Percentiles rank a stretch among this genome's conserved stretches.
These are phyloP conservation scores for Aspergillus felis DNA, from an alignment of 2,329 filamentous ascomycete genomes.

Conservation along the genomic window DNA sequence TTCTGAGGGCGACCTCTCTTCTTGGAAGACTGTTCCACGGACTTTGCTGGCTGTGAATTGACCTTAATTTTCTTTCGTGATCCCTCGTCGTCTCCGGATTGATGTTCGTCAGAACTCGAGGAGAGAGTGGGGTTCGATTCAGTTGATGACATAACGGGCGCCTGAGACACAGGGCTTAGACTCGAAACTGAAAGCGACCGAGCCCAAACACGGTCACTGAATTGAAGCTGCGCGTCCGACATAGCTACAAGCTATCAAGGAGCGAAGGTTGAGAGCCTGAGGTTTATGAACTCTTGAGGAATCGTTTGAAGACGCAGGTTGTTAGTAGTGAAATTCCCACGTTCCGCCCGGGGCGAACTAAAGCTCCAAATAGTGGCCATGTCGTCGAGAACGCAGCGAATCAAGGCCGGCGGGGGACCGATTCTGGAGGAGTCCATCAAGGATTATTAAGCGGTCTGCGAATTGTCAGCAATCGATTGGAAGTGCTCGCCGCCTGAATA, in stretches of 20 bases:
- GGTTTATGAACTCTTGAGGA: background rate
- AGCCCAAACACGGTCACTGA: background rate
- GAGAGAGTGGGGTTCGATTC: background rate
- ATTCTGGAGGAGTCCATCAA: background rate
- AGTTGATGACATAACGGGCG: background rate
- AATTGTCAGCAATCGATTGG: background rate
- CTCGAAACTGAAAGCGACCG: background rate
- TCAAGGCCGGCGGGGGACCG: background rate
- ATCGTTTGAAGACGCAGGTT: too few species aligned
- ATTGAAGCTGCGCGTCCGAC: background rate
- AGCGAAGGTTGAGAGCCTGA: background rate
- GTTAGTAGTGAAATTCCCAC: too few species aligned
- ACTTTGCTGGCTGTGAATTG: background rate
- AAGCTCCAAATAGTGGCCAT: too few species aligned
- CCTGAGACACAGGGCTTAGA: background rate
- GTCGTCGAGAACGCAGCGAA: too few species aligned
- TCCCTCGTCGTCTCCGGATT: background rate
- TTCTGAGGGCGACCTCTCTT: background rate
- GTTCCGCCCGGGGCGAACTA: background rate
- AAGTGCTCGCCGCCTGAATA: too few species aligned
- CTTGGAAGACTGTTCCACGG: background rate
- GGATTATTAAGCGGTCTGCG: background rate
- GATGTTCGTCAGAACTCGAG: background rate
- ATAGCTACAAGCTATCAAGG: background rate
- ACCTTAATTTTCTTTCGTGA: background rate